Evolutionary conservation across 2,329 filamentous ascomycete genomes (phyloP).

Genomic region (Hymenoscyphus albidus): DNA sequence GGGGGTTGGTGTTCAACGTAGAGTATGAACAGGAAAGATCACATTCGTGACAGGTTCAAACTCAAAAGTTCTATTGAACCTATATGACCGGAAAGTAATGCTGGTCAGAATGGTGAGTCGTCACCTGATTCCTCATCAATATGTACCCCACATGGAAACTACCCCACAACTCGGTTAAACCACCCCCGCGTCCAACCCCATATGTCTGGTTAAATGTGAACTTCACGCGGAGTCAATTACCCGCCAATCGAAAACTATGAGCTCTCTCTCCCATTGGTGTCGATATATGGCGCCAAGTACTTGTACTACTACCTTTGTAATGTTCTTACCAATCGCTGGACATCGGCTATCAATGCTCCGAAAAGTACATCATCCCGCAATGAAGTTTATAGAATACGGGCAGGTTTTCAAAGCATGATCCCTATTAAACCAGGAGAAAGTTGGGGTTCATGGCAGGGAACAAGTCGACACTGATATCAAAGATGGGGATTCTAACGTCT

Average conservation of each 20-base stretch:
- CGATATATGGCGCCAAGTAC: background rate
- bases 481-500: background rate
- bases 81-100: background rate
- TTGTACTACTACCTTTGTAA: background rate
- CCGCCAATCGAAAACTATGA: conserved; percentile 12
- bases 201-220: background rate
- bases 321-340: background rate
- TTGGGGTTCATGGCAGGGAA: background rate
- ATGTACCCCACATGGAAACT: background rate
- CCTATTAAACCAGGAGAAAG: background rate
- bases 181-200: background rate
- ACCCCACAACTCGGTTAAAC: conserved; percentile 15
- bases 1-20: background rate
- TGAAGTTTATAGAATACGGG: background rate
- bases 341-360: background rate
- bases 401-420: background rate
- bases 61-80: background rate
- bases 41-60: too few relatives aligned
- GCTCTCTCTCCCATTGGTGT: too few relatives aligned
- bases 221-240: conserved; percentile 12
- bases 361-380: background rate
- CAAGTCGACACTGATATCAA: background rate
- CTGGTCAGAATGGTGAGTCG: too few relatives aligned
- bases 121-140: too few relatives aligned
- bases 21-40: background rate